Evolutionary conservation across 1,284 basidiomycete species (phyloP), one percentile per base, ranked within the genome.

Genomic region (Ganoderma resinaceum): DNA sequence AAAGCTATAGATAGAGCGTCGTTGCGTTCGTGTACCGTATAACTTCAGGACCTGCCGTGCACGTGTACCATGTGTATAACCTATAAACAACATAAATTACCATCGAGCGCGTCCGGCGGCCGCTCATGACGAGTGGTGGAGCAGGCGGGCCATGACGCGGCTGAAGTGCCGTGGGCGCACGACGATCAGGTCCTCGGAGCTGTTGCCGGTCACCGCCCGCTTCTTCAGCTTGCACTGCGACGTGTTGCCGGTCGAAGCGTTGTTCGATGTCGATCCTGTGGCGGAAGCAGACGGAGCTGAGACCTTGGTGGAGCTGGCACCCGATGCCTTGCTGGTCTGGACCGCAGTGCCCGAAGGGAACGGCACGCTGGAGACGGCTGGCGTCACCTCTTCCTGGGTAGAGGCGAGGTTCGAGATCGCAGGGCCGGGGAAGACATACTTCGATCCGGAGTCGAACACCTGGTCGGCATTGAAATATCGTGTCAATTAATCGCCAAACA

Each of bases 391-490:
- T 33, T 63, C 70, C 26, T 69, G 66, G 58, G 66, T 68, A 23
- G 75, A 65, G 9, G 76, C 77, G 40, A 79, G 75, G 67, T 78
- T 78, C 26, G 78, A 75, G 23, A 84, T 72, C 29, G 76, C 33
- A 5, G 79, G 82, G 1, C 83, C 83, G 23, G 83, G 83, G 76
- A 84, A 85, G 5, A 43, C 66, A 65, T 86, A 85, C 3, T 66
- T 68, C 52, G 66, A 73, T 29, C 66, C 67, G 4, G 76, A 63
- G 69, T 82, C 69, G 68, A 80, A 85, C 26, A 86, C 70, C 80
- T 84, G 62, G n/a, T 31, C 46, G 23, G 23, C 46, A 49, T 49
- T 12, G 9, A 23, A 49, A 49, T 26, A n/a, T 11, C 70, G 67
- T 23, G 16, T 42, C 37, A 8, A 40, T 60, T 31, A 43, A 76